phyloP scores from a whole-genome alignment of 176 grass and related monocot species.

The Thinopyrum elongatum region DNA sequence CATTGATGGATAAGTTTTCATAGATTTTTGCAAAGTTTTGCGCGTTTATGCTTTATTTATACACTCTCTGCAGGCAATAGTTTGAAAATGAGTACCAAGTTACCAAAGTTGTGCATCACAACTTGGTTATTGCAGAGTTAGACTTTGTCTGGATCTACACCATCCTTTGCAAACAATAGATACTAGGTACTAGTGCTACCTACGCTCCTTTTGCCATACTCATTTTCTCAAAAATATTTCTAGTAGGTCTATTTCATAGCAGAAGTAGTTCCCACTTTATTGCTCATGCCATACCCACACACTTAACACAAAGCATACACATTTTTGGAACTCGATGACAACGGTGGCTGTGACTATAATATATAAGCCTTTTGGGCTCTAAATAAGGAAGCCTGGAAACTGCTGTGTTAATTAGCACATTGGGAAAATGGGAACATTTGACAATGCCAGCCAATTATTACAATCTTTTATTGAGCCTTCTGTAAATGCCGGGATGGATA shows the following conservation, averaged over 20 bases:
- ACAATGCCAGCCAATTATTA: neutral
- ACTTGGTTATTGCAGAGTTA: neutral
- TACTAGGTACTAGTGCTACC: neutral
- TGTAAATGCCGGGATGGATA: neutral
- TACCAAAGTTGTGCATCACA: slow-evolving; percentile 7
- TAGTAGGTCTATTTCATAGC: neutral
- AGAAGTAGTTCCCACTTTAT: neutral
- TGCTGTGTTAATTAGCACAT: neutral
- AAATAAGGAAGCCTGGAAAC: neutral
- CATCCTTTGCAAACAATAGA: slow-evolving; percentile 5
- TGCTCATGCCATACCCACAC: neutral
- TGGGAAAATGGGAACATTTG: neutral
- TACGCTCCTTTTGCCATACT: neutral
- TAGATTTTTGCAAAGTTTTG: neutral
- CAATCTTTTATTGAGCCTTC: slow-evolving; percentile 1
- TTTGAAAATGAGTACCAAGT: neutral
- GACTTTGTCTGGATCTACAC: neutral
- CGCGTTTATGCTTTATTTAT: neutral
- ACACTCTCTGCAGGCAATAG: neutral
- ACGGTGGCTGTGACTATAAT: neutral
- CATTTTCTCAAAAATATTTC: neutral
- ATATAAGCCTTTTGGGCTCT: neutral
- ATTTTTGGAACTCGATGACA: neutral
- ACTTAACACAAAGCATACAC: neutral
- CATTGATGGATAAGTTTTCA: neutral